phyloP scores from a whole-genome alignment of 208 protist genomes.

The Naegleria fowleri region DNA sequence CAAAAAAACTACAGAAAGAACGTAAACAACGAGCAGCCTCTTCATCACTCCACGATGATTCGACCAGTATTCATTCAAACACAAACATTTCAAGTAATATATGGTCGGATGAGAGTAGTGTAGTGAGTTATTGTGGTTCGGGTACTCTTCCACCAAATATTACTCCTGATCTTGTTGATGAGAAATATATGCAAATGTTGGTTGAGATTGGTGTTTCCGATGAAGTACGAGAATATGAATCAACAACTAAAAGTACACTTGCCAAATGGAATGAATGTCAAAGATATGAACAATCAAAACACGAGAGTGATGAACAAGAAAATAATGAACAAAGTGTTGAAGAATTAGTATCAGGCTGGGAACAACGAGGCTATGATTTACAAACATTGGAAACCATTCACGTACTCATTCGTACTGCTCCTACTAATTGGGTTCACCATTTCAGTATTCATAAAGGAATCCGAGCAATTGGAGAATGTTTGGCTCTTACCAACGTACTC shows the following conservation, averaged over 20 bases:
- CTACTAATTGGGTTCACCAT: neutral
- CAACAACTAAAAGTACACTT: neutral
- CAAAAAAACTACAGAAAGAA: neutral
- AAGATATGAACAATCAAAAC: neutral
- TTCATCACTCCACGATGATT: neutral
- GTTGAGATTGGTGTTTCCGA: neutral
- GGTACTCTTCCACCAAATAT: neutral
- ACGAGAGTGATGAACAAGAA: neutral
- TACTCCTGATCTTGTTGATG: neutral
- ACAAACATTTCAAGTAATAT: neutral
- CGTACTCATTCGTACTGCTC: neutral
- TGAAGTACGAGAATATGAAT: neutral
- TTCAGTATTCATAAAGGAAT: neutral
- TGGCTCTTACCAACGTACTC: neutral
- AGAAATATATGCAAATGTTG: neutral
- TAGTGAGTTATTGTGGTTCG: neutral
- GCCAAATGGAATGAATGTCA: neutral
- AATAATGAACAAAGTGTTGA: neutral
- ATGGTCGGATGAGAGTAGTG: neutral
- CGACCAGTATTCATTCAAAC: neutral
- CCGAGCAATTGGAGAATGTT: neutral
- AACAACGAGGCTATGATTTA: neutral
- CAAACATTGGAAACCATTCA: neutral
- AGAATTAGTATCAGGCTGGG: neutral
- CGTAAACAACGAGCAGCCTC: neutral